Conservation (phyloP, 371 early-diverging fungal genomes). For the Mucor velutinosus region DNA sequence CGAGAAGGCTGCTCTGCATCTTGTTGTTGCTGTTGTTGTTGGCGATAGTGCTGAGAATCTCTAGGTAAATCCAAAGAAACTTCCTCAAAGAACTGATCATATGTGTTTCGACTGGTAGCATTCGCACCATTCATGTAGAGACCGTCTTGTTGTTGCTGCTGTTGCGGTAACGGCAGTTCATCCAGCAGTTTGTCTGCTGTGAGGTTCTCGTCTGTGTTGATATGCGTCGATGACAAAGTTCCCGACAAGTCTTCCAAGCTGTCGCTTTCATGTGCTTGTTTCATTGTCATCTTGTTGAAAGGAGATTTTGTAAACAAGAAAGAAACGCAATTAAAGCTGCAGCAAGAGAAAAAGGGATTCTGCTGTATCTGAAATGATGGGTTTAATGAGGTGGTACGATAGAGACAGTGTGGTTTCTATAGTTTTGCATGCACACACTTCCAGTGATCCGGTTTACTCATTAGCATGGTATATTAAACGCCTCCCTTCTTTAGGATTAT, state of each 20-base stretch:
- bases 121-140: slow-evolving; percentile 5
- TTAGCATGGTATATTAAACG: not conserved
- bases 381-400: not conserved
- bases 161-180: slow-evolving; percentile 27
- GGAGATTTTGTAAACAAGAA: not conserved
- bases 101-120: slow-evolving; percentile 27
- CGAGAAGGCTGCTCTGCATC: slow-evolving; percentile 26
- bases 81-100: slow-evolving; percentile 58
- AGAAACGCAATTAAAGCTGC: not conserved
- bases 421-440: not conserved
- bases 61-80: slow-evolving; percentile 54
- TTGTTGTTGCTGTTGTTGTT: not conserved
- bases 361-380: not conserved
- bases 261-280: not conserved
- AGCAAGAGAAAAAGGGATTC: not conserved
- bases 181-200: slow-evolving; percentile 34
- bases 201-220: slow-evolving; percentile 7
- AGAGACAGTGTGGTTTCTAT: not conserved
- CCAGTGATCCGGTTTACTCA: not conserved
- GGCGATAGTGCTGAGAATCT: slow-evolving; percentile 12
- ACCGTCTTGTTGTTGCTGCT: not conserved
- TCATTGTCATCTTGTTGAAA: slow-evolving; percentile 6
- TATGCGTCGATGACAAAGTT: slow-evolving; percentile 16
- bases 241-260: slow-evolving; percentile 10
- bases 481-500: no score